Conservation (phyloP, 768 basidiomycete genomes). For the Coprinopsis strossmayeri region DNA sequence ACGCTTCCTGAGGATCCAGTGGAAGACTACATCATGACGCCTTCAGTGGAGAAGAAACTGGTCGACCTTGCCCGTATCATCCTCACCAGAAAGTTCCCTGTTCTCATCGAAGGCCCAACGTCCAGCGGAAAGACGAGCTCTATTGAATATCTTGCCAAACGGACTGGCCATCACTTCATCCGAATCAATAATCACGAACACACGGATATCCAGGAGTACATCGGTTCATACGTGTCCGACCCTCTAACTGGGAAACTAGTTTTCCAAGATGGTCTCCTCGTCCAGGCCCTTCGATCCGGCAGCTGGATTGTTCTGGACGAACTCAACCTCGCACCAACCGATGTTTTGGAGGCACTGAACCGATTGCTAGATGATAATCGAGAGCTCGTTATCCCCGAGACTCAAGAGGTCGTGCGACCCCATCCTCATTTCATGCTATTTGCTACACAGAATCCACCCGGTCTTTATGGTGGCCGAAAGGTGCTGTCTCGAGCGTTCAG, state of each 20-base stretch:
- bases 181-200: slow-evolving; percentile 99
- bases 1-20: slow-evolving; percentile 52
- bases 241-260: slow-evolving; percentile 87
- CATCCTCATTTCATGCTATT: slow-evolving; percentile 98
- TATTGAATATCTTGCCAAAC: slow-evolving; percentile 88
- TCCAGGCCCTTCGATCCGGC: slow-evolving; percentile 84
- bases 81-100: slow-evolving; percentile 82
- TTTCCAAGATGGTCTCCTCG: slow-evolving; percentile 91
- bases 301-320: slow-evolving; percentile 99
- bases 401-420: slow-evolving; percentile 88
- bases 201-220: slow-evolving; percentile 98
- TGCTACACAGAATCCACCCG: slow-evolving; percentile 97
- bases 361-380: slow-evolving; percentile 96
- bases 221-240: slow-evolving; percentile 95
- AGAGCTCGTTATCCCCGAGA: slow-evolving; percentile 92
- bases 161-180: slow-evolving; percentile 92
- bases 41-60: slow-evolving; percentile 93
- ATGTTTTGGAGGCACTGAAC: slow-evolving; percentile 96
- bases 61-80: slow-evolving; percentile 91
- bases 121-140: slow-evolving; percentile 97
- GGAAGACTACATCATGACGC: slow-evolving; percentile 90
- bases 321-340: slow-evolving; percentile 94
- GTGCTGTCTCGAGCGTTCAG: slow-evolving; percentile 93
- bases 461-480: slow-evolving; percentile 92
- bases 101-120: slow-evolving; percentile 96